A percentile compares a stretch with the other conserved stretches of the same genome.
Evolutionary conservation across 176 grass and related monocot genomes (phyloP).

Genomic region (Themeda triandra): DNA sequence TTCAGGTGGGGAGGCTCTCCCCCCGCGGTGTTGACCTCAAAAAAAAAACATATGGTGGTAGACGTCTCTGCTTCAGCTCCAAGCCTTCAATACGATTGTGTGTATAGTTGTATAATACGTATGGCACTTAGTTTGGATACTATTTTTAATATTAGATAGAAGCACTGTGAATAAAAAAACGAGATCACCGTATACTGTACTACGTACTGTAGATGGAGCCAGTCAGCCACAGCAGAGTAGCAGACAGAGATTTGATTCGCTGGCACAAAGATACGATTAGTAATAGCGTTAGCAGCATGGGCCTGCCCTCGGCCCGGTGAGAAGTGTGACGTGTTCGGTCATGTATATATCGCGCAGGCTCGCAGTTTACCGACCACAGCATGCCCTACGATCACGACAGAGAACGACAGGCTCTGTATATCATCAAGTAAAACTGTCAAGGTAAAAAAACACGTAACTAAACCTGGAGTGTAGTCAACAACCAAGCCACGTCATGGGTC

Average conservation of each 20-base stretch:
- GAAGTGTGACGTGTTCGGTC: not conserved
- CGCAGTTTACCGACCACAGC: not conserved
- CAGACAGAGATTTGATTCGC: slow-evolving; percentile 18
- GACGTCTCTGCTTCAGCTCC: no score
- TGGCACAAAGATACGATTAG: not conserved
- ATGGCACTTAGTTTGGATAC: no score
- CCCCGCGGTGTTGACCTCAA: no score
- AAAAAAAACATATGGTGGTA: no score
- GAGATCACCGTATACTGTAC: no score
- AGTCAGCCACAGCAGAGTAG: not conserved
- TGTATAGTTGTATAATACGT: no score
- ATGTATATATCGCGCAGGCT: not conserved
- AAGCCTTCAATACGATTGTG: no score
- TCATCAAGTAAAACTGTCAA: not conserved
- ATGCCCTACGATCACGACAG: not conserved
- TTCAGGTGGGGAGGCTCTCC: no score
- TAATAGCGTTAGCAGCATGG: not conserved
- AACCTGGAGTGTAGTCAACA: not conserved
- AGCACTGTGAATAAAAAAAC: no score
- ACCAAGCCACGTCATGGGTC: not conserved
- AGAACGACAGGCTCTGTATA: not conserved
- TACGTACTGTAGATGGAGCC: no score
- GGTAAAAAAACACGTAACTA: not conserved
- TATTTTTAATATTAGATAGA: no score
- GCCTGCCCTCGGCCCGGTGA: no score